Percentiles rank a stretch among this genome's conserved stretches.
Conservation (phyloP, 2,329 filamentous ascomycete genomes). For the Fusarium miscanthi region DNA sequence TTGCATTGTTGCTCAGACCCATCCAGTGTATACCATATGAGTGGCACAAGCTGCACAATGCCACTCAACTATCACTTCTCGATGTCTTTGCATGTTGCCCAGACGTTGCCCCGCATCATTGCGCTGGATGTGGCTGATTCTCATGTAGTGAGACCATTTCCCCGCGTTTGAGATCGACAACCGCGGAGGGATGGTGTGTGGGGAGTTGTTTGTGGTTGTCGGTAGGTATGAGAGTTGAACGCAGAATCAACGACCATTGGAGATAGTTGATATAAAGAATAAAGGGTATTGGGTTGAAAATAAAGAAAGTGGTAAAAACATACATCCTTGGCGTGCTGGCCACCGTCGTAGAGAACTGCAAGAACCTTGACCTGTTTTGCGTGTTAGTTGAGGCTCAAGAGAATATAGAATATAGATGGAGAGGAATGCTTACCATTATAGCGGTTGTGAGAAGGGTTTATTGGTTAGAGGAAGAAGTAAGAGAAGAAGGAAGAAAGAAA, state of each 20-base stretch:
- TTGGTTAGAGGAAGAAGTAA: constrained; percentile 27
- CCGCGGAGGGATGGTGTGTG: constrained; percentile 31
- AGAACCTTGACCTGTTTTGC: constrained; percentile 87
- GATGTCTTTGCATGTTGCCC: constrained; percentile 19
- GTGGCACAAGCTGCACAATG: constrained; percentile 15
- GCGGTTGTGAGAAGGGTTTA: constrained; percentile 35
- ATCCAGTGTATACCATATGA: constrained; percentile 28
- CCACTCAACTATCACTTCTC: constrained; percentile 16
- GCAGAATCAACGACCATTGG: constrained; percentile 22
- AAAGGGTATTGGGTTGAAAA: not conserved
- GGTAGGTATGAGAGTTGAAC: constrained; percentile 12
- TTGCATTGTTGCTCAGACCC: constrained; percentile 23
- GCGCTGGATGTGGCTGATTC: constrained; percentile 40
- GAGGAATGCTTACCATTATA: constrained; percentile 44
- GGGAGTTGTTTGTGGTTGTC: constrained; percentile 22
- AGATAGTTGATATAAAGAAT: constrained; percentile 3
- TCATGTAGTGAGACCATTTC: constrained; percentile 37
- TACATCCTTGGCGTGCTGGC: constrained; percentile 88
- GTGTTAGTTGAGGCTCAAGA: constrained; percentile 36
- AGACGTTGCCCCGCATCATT: constrained; percentile 39
- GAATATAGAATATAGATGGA: not conserved
- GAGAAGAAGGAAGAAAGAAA: constrained; percentile 33
- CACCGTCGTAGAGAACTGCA: constrained; percentile 91
- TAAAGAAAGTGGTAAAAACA: constrained; percentile 43
- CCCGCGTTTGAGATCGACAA: constrained; percentile 47